Base-by-base conservation (phyloP, 2,329 filamentous ascomycete genomes). In the Hymenotorrendiella dingleyae region DNA sequence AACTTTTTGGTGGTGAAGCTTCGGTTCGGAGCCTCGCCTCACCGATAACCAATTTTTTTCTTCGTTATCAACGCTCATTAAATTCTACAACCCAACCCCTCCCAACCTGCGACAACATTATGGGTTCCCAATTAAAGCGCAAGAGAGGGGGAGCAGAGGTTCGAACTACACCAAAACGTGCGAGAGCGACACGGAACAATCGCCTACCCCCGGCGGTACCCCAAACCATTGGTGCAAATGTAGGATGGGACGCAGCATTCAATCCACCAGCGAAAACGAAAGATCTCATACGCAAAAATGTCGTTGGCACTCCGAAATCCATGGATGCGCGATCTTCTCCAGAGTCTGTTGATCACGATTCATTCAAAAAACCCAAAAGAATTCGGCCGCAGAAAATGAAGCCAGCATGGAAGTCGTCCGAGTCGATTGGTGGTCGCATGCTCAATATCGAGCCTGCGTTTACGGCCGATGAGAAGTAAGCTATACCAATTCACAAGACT, bases 401-500 rank as follows among this genome's bases (percentile, higher is more conserved):
- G 61, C 65, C 16, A 37, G 39, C 56, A 44, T 84, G 81, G 81
- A 73, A 68, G 53, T 61, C 84, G 19, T 82, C 80, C 4, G 73
- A 75, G 52, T 74, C 80, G 10, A 76, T 82, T 70, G 80, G 79
- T 40, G 80, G 80, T 19, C 68, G 78, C 46, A 82, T 84, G 67
- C 65, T 79, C 36, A 71, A 82, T 55, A 73, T 82, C 46, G 80
- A 84, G 49, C 77, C 80, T 2, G 72, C 83, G 32, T 70, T 84
- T 51, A 74, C 75, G 3, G 59, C 62, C 2, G 76, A 83, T 58
- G 79, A 84, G 59, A 71, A 72, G 78, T 82, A 64, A 60, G 73
- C 22, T n/a, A n/a, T n/a, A n/a, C 20, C n/a, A 28, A 10, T 20
- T 32, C 12, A 9, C 2, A 1, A 7, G 24, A 19, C 14, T 14